Conservation (phyloP, 441 rosid genomes). For the Mallotus repandus region DNA sequence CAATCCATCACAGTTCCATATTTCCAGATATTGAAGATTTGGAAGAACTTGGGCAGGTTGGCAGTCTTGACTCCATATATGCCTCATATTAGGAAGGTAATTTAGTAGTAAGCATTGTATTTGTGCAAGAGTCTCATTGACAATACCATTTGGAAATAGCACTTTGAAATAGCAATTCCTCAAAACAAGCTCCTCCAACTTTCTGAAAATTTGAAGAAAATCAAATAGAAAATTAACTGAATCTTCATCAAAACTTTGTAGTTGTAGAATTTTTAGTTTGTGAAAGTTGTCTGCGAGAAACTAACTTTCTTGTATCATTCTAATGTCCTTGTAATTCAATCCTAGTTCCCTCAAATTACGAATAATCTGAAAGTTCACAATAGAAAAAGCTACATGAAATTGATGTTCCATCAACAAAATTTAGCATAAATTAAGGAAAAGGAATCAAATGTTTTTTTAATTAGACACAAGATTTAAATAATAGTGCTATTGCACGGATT, state of each 20-base stretch:
- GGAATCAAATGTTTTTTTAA: too few species aligned
- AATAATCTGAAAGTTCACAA: conserved; percentile 3
- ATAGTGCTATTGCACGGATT: too few species aligned
- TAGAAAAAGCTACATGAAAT: not conserved
- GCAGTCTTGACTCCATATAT: not conserved
- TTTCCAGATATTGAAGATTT: not conserved
- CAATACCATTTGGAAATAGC: conserved; percentile 13
- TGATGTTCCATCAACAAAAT: too few species aligned
- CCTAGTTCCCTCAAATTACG: conserved; percentile 21
- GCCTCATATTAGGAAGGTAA: not conserved
- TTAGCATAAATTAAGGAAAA: too few species aligned
- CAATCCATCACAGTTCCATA: fast-evolving
- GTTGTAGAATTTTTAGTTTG: conserved; percentile 5
- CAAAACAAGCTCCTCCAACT: conserved; percentile 19
- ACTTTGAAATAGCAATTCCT: conserved; percentile 4
- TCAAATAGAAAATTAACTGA: conserved; percentile 20
- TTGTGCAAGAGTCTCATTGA: not conserved
- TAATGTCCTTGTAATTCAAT: conserved; percentile 12
- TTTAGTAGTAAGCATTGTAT: not conserved
- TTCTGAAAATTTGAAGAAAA: conserved; percentile 20
- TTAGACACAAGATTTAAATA: too few species aligned
- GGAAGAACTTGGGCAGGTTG: not conserved
- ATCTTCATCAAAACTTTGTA: conserved; percentile 14
- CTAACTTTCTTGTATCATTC: conserved; percentile 4
- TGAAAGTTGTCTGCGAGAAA: conserved; percentile 8